phyloP scores from a whole-genome alignment of 768 basidiomycete species.

The Leccinum incarnatum region DNA sequence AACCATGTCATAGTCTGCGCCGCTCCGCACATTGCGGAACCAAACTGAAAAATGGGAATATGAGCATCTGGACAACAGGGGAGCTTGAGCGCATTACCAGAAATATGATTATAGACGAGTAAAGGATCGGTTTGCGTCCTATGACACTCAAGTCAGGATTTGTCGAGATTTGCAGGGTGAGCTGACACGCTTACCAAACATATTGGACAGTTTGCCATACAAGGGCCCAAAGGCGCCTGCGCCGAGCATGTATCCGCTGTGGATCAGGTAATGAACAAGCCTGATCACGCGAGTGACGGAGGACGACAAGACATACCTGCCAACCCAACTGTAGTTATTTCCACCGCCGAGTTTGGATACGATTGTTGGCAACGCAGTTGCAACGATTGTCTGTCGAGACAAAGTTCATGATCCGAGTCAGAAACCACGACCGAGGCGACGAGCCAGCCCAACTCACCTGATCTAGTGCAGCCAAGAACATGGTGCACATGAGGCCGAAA shows the following conservation, averaged over 20 bases:
- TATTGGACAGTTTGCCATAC: constrained; percentile 77
- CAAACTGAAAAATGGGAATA: constrained; percentile 43
- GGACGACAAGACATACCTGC: constrained; percentile 42
- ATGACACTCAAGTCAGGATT: not conserved
- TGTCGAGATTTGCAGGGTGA: constrained; percentile 21
- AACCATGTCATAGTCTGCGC: constrained; percentile 80
- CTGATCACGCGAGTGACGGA: not conserved
- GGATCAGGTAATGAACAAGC: not conserved
- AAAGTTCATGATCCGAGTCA: not conserved
- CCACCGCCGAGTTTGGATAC: constrained; percentile 63
- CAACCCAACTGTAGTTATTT: constrained; percentile 68
- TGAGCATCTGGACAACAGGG: not conserved
- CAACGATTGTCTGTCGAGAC: constrained; percentile 55
- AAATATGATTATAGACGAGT: constrained; percentile 62
- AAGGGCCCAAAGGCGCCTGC: constrained; percentile 65
- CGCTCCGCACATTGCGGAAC: constrained; percentile 78
- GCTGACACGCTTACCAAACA: constrained; percentile 31
- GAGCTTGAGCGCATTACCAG: constrained; percentile 43
- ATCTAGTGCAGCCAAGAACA: constrained; percentile 50
- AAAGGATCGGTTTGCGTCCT: constrained; percentile 72
- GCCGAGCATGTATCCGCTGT: constrained; percentile 71
- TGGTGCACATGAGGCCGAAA: constrained; percentile 30
- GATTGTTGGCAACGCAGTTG: constrained; percentile 76
- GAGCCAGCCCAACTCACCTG: constrained; percentile 39
- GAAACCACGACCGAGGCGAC: not conserved